Base-by-base conservation (phyloP, 352 stramenopile species). In the Albugo laibachii region DNA sequence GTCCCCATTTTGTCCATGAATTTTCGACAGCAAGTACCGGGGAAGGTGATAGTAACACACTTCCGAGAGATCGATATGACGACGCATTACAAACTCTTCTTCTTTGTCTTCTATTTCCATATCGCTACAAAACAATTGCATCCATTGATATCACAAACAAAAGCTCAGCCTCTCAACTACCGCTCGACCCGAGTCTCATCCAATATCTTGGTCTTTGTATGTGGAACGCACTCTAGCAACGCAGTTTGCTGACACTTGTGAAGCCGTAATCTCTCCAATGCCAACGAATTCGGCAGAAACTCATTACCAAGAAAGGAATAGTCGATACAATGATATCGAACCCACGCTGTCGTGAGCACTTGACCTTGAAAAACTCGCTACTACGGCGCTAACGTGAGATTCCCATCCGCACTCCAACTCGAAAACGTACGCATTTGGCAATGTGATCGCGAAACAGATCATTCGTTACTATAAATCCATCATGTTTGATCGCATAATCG, bases 381-480 rank as follows among this genome's bases (percentile, higher is more conserved):
- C 16, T 43, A 8, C 38, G 38, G 38, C 38, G 8, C 38, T n/a
- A 42, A 41, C 14, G 38, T 24, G 38, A 43, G 38, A 19, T 8
- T 43, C 16, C 20, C 3, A 43, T 8, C 3, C 38, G 8, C 20
- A 8, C 3, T 24, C 3, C 16, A 43, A 24, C 16, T 43, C n/a
- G 39, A 21, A 6, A 27, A 52, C 56, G 36, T 52, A 72, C 72
- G 58, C 80, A 79, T 44, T 86, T 69, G 24, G 70, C 53, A 6
- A 93, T 60, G 40, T 92, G 78, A 55, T 95, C 81, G n/a, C 83
- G 73, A 50, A 92, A 95, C 69, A 93, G 85, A 58, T 95, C 83
- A 61, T 94, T 95, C 2, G 75, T 93, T 43, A 95, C 80, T 43
- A 95, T 77, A 48, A 88, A 87, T 15, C 79, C 79, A 50, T 83